These are phyloP conservation scores for Colletotrichum lindemuthianum DNA, from an alignment of 2,329 filamentous ascomycete genomes.

Conservation along the genomic window DNA sequence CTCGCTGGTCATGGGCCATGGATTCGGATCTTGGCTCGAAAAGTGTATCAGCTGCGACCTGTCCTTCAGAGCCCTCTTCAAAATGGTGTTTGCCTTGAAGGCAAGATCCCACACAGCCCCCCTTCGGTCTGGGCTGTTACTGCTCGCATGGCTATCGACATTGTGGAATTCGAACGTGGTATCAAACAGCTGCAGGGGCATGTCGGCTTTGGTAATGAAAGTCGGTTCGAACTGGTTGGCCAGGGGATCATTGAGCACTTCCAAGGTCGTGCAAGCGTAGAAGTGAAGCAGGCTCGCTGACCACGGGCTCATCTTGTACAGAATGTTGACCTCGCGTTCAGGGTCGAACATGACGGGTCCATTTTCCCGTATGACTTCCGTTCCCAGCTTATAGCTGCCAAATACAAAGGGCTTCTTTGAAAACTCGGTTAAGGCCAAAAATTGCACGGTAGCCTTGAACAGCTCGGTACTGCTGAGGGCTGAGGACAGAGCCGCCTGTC, in stretches of 20 bases:
- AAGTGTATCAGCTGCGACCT: slow-evolving; percentile 76
- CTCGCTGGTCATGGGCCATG: slow-evolving; percentile 57
- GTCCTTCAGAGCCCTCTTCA: slow-evolving; percentile 79
- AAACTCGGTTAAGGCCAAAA: slow-evolving; percentile 79
- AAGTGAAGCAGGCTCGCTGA: slow-evolving; percentile 79
- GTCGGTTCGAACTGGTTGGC: slow-evolving; percentile 85
- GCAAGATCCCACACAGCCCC: slow-evolving; percentile 58
- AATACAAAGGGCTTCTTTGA: slow-evolving; percentile 71
- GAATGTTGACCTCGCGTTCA: slow-evolving; percentile 77
- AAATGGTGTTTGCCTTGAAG: slow-evolving; percentile 68
- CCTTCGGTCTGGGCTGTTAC: slow-evolving; percentile 50
- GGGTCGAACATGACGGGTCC: slow-evolving; percentile 83
- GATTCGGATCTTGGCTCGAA: slow-evolving; percentile 47
- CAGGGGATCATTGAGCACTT: slow-evolving; percentile 77
- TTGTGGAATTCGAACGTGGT: slow-evolving; percentile 51
- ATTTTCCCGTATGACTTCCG: slow-evolving; percentile 53
- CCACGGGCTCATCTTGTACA: slow-evolving; percentile 92
- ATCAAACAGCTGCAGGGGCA: slow-evolving; percentile 67
- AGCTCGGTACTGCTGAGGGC: slow-evolving; percentile 92
- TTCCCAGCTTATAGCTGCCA: slow-evolving; percentile 54
- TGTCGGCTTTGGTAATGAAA: slow-evolving; percentile 75
- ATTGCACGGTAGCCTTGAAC: slow-evolving; percentile 94
- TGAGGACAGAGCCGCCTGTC: slow-evolving; percentile 76
- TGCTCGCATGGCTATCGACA: slow-evolving; percentile 41
- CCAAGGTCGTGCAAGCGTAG: slow-evolving; percentile 79